Evolutionary conservation across 805 yeast species (phyloP), one percentile per base, ranked within the genome.

Genomic region (Yarrowia osloensis): DNA sequence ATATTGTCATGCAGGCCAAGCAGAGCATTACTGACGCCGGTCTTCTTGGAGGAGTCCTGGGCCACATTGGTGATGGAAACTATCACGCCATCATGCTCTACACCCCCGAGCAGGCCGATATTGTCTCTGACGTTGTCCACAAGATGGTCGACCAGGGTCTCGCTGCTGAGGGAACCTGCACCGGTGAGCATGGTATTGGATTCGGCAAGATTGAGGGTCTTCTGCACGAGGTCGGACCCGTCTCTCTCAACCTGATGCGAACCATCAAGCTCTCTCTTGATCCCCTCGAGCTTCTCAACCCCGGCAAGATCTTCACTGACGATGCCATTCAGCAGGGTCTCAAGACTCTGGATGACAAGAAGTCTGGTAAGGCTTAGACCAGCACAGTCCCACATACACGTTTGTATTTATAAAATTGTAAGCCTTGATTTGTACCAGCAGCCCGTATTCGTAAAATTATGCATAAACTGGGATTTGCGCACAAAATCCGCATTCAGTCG

Each of bases 121-220:
- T 75, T 24, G 87, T 85, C 2, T 82, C 83, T 68, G 72, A 74
- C 13, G 72, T 88, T 13, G 87, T 88, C 15, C 81, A 82, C 29
- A 79, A 84, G 62, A 86, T 90, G 88, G 89, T 88, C 57, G 73
- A 81, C 50, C 75, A 87, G 46, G 96, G 94, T 0, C 77, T 90
- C 19, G 82, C 78, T 1, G 82, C 86, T 42, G 96, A 90, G 65
- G 96, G 96, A 1, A 90, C 97, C 1, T 87, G 91, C 70, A 88
- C 92, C 4, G 96, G 96, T 39, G 96, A 90, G 73, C 96, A 90
- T 74, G 97, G 96, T 15, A 85, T 91, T 44, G 97, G 96, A 9
- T 71, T 70, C 15, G 93, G 94, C 40, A 90, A 90, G 73, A 77
- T 93, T 70, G 83, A 82, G 31, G 86, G 81, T 68, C 75, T 90